Percentiles rank a stretch among this genome's conserved stretches.
These are phyloP conservation scores for Suillus brevipes DNA, from an alignment of 768 basidiomycete species.

Conservation along the genomic window DNA sequence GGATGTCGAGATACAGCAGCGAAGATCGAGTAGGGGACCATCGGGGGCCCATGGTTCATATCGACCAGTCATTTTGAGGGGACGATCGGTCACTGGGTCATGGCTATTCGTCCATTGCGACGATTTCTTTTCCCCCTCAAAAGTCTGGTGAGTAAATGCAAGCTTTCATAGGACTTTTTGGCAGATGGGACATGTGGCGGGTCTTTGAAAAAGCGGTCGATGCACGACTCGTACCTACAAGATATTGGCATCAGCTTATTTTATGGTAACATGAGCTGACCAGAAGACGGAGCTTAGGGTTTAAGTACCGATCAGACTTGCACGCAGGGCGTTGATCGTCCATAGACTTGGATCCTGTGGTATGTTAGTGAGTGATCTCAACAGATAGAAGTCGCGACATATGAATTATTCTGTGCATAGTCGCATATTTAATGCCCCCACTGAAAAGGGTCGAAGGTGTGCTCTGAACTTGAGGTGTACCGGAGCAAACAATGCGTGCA, in stretches of 20 bases:
- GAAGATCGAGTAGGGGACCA: background rate
- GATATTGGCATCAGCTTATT: conserved; percentile 45
- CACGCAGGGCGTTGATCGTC: conserved; percentile 97
- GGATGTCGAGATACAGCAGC: background rate
- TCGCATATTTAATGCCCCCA: conserved; percentile 84
- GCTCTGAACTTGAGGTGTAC: conserved; percentile 67
- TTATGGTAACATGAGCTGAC: conserved; percentile 99
- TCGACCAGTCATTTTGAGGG: too few species aligned
- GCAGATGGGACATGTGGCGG: conserved; percentile 95
- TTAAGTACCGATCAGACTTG: conserved; percentile 93
- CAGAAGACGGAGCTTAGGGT: conserved; percentile 89
- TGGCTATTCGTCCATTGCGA: conserved; percentile 83
- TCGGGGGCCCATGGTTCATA: too few species aligned
- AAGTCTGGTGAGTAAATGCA: conserved; percentile 94
- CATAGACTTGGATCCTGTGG: conserved; percentile 54
- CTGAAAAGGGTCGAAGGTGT: conserved; percentile 76
- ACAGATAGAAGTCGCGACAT: conserved; percentile 29
- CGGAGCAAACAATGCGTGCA: conserved; percentile 51
- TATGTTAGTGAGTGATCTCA: conserved; percentile 8
- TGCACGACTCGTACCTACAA: conserved; percentile 94
- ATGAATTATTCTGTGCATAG: conserved; percentile 83
- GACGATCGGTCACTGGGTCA: conserved; percentile 58
- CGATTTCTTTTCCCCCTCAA: conserved; percentile 95
- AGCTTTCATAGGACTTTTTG: conserved; percentile 86
- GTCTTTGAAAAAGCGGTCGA: conserved; percentile 94